phyloP scores from a whole-genome alignment of 2,329 filamentous ascomycete species.

The Ophiostoma himal-ulmi region DNA sequence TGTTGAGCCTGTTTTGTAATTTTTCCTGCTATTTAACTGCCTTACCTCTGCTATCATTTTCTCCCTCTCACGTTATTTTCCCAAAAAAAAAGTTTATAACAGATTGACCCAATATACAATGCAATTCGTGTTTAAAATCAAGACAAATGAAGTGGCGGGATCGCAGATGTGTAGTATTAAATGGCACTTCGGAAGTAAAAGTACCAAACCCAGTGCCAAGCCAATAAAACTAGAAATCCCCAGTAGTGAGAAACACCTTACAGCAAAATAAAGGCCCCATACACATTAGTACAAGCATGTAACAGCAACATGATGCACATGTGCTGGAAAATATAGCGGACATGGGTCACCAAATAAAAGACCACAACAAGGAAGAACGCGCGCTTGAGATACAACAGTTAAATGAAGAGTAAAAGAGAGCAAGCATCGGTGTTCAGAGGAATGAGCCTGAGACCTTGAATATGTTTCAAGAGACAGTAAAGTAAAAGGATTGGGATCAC shows the following conservation, averaged over 20 bases:
- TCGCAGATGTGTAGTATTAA: neutral
- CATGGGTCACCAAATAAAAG: neutral
- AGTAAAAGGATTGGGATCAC: neutral
- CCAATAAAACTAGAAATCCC: neutral
- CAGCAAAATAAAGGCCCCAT: neutral
- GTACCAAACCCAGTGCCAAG: neutral
- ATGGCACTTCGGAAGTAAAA: neutral
- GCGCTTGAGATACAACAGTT: neutral
- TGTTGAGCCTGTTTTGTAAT: neutral
- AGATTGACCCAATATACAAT: constrained; percentile 1
- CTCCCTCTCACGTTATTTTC: too few relatives aligned
- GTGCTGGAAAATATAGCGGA: too few relatives aligned
- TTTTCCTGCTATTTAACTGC: neutral
- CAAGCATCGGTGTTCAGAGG: neutral
- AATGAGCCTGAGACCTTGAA: neutral
- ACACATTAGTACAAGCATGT: neutral
- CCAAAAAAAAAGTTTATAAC: neutral
- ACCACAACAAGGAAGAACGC: neutral
- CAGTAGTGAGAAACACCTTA: neutral
- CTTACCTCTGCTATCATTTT: too few relatives aligned
- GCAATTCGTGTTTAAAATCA: neutral
- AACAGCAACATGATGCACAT: neutral
- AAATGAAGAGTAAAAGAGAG: neutral
- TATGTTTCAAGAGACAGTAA: neutral
- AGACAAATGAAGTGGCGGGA: neutral